Evolutionary conservation across 805 yeast genomes (phyloP).

Genomic region (Kluyveromyces aestuarii): DNA sequence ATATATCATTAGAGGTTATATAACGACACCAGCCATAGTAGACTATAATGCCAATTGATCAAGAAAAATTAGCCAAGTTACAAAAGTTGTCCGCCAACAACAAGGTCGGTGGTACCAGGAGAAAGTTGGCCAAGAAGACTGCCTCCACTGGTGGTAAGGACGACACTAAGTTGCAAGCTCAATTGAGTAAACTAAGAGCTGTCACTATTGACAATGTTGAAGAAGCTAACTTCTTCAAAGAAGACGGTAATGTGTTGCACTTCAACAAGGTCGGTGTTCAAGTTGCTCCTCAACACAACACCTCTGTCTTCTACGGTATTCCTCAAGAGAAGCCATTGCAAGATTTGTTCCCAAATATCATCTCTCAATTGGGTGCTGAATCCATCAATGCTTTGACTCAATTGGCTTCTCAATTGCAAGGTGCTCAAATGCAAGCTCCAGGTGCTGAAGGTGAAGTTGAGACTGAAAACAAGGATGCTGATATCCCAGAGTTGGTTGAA

Average conservation of each 20-base stretch:
- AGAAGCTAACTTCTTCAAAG: constrained; percentile 96
- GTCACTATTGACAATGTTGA: constrained; percentile 83
- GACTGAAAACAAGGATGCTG: constrained; percentile 51
- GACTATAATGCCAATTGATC: constrained; percentile 71
- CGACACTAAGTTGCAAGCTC: constrained; percentile 83
- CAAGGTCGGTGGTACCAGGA: constrained; percentile 84
- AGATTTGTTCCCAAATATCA: constrained; percentile 87
- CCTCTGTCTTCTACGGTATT: constrained; percentile 90
- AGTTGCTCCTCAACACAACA: constrained; percentile 83
- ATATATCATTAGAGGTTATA: too few species aligned
- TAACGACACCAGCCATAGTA: background rate
- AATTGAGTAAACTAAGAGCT: constrained; percentile 82
- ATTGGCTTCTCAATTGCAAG: constrained; percentile 83
- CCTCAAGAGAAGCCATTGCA: constrained; percentile 88
- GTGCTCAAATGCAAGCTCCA: constrained; percentile 35
- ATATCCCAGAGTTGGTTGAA: constrained; percentile 47
- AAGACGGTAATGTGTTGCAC: constrained; percentile 92
- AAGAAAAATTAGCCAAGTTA: constrained; percentile 87
- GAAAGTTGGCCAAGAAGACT: constrained; percentile 75
- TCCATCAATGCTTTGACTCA: constrained; percentile 81
- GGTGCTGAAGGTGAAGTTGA: constrained; percentile 41
- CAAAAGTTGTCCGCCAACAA: constrained; percentile 67
- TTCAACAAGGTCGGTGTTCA: constrained; percentile 95
- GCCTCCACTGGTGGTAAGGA: constrained; percentile 47
- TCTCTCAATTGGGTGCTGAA: constrained; percentile 95